Evolutionary conservation across 768 basidiomycete genomes (phyloP).

Genomic region (Serendipita indica): DNA sequence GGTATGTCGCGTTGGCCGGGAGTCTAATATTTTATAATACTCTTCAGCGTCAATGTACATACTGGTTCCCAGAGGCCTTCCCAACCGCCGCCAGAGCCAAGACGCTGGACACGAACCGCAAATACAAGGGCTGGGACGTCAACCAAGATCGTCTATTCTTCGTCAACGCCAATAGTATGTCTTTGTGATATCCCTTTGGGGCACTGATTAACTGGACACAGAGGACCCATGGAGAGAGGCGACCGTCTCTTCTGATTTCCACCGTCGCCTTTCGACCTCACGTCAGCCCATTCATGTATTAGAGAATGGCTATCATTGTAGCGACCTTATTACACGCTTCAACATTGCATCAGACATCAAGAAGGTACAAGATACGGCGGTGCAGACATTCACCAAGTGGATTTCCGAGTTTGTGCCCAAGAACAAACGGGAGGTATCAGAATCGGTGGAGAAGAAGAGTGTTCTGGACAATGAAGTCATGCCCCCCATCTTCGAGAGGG

Average conservation of each 20-base stretch:
- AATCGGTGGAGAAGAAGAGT: not conserved
- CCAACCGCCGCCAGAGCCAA: conserved; percentile 29
- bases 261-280: conserved; percentile 32
- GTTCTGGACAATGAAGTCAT: not conserved
- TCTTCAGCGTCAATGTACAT: conserved; percentile 48
- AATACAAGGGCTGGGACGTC: conserved; percentile 51
- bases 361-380: conserved; percentile 38
- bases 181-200: not conserved
- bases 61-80: conserved; percentile 51
- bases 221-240: conserved; percentile 63
- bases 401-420: conserved; percentile 26
- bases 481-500: not conserved
- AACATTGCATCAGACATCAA: conserved; percentile 35
- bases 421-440: not conserved
- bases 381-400: conserved; percentile 43
- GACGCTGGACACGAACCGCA: conserved; percentile 29
- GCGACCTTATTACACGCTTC: conserved; percentile 38
- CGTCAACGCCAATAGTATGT: conserved; percentile 51
- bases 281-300: conserved; percentile 41
- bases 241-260: conserved; percentile 45
- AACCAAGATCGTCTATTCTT: conserved; percentile 46
- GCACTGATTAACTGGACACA: conserved; percentile 17
- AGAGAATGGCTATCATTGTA: conserved; percentile 49
- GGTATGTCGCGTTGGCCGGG: conserved; percentile 22
- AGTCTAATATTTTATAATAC: not conserved